Percentiles rank a stretch among this genome's conserved stretches.
Evolutionary conservation across 1,284 basidiomycete species (phyloP).

Genomic region (Leucoagaricus sp.): DNA sequence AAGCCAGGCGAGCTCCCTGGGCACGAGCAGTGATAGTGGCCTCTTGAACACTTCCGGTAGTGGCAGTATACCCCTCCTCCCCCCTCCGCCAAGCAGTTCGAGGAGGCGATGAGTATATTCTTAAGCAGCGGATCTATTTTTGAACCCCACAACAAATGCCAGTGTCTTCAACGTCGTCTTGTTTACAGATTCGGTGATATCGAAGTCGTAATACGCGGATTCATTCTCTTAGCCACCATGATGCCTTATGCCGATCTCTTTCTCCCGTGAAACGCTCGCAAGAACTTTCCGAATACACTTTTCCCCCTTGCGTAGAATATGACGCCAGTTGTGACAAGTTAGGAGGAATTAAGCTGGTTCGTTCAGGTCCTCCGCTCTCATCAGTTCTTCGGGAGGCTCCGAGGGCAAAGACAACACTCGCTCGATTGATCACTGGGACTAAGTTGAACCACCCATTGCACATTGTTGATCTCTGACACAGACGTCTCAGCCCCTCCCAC

Average conservation of each 20-base stretch:
- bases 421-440: not conserved
- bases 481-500: too few relatives aligned
- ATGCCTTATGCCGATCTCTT: too few relatives aligned
- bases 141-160: not conserved
- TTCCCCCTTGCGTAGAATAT: too few relatives aligned
- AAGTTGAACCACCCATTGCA: not conserved
- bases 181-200: too few relatives aligned
- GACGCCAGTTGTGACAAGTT: not conserved
- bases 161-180: too few relatives aligned
- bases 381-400: too few relatives aligned
- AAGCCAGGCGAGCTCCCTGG: conserved; percentile 30
- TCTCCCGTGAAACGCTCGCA: too few relatives aligned
- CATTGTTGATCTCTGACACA: too few relatives aligned
- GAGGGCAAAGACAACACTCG: too few relatives aligned
- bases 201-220: too few relatives aligned
- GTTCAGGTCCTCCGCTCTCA: not conserved
- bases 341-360: not conserved
- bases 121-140: not conserved
- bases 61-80: conserved; percentile 63
- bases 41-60: conserved; percentile 29
- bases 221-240: too few relatives aligned
- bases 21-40: conserved; percentile 27
- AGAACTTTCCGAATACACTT: too few relatives aligned
- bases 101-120: conserved; percentile 29
- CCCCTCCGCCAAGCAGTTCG: conserved; percentile 68